Conservation (phyloP, 257 asterid genomes). For the Misopates orontium region DNA sequence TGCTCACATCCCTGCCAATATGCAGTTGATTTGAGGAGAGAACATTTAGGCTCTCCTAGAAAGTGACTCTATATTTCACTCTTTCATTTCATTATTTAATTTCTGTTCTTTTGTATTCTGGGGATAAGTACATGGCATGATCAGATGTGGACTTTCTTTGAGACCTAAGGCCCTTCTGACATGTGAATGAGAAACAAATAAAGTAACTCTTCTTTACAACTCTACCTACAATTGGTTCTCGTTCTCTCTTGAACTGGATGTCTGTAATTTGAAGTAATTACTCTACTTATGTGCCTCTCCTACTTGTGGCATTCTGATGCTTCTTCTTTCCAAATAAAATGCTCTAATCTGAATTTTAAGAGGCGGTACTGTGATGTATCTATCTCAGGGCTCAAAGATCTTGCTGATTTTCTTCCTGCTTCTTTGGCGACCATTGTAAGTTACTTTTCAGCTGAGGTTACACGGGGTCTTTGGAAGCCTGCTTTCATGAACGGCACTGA, state of each 20-base stretch:
- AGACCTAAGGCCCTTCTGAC: constrained; percentile 9
- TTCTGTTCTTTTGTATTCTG: constrained; percentile 4
- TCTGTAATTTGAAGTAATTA: constrained; percentile 24
- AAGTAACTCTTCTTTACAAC: constrained; percentile 17
- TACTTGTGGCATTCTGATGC: constrained; percentile 21
- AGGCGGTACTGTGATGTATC: constrained; percentile 19
- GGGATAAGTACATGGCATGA: constrained; percentile 6
- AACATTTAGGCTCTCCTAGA: constrained; percentile 4
- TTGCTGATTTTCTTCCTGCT: constrained; percentile 96
- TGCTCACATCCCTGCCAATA: neutral
- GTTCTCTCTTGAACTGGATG: constrained; percentile 23
- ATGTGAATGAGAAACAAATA: constrained; percentile 4
- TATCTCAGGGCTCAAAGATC: constrained; percentile 92
- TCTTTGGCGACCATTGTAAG: constrained; percentile 88
- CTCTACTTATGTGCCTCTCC: constrained; percentile 10
- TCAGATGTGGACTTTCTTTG: constrained; percentile 10
- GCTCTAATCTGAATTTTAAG: constrained; percentile 17
- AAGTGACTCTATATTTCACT: constrained; percentile 5
- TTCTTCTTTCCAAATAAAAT: constrained; percentile 22
- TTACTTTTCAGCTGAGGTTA: constrained; percentile 94
- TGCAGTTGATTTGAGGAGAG: constrained; percentile 12
- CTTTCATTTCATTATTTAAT: neutral
- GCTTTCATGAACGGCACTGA: constrained; percentile 98
- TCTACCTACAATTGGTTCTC: constrained; percentile 5
- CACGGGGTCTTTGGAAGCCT: constrained; percentile 95